These are phyloP conservation scores for Panicum miliaceum DNA, from an alignment of 176 grass and related monocot species.

Conservation along the genomic window DNA sequence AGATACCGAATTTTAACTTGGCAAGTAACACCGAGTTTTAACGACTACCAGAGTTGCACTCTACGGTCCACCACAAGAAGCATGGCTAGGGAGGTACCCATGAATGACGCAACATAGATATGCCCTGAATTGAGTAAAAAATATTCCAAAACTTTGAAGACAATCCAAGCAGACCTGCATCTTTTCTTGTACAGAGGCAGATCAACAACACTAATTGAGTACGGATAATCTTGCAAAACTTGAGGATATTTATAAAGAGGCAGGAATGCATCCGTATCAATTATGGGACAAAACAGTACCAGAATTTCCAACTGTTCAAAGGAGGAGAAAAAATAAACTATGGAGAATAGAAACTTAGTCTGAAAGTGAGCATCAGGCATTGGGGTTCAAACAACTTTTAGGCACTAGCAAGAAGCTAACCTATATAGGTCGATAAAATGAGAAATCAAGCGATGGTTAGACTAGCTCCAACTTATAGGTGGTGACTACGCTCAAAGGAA, in stretches of 20 bases:
- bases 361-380: neutral
- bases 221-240: neutral
- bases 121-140: too few relatives aligned
- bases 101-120: neutral
- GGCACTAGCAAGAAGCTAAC: conserved; percentile 49
- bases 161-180: neutral
- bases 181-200: neutral
- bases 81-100: neutral
- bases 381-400: conserved; percentile 9
- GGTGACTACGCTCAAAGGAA: conserved; percentile 37
- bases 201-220: neutral
- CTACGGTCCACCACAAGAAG: too few relatives aligned
- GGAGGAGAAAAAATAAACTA: neutral
- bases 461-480: conserved; percentile 10
- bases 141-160: neutral
- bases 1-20: conserved; percentile 9
- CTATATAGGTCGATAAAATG: conserved; percentile 24
- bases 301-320: neutral
- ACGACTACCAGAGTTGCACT: too few relatives aligned
- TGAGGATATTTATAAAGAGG: neutral
- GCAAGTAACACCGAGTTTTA: conserved; percentile 10
- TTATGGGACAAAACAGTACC: neutral
- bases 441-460: conserved; percentile 19
- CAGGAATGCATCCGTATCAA: neutral
- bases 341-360: neutral